These are phyloP conservation scores for Backusella australiensis DNA, from an alignment of 192 early-diverging fungal genomes.

Conservation along the genomic window DNA sequence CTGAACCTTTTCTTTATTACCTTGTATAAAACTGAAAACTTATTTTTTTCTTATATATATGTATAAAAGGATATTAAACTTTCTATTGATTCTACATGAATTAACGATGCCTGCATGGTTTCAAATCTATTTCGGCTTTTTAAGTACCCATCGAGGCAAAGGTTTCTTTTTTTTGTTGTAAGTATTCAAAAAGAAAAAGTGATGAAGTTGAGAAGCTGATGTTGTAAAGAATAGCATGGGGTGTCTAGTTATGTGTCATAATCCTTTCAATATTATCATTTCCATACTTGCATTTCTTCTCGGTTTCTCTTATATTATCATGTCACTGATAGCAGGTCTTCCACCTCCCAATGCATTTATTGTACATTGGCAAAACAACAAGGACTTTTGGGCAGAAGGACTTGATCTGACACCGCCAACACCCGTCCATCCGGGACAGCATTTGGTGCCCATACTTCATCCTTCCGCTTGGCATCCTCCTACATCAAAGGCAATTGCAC, in stretches of 20 bases:
- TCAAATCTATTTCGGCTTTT: constrained; percentile 18
- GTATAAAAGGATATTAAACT: constrained; percentile 1
- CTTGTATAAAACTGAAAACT: neutral
- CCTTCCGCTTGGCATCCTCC: constrained; percentile 8
- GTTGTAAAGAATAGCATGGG: constrained; percentile 12
- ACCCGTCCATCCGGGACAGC: neutral
- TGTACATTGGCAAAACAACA: constrained; percentile 3
- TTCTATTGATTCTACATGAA: constrained; percentile 17
- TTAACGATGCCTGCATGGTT: neutral
- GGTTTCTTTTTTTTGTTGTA: constrained; percentile 18
- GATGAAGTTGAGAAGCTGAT: neutral
- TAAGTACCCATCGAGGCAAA: constrained; percentile 19
- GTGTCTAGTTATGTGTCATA: constrained; percentile 24
- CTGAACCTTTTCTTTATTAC: neutral
- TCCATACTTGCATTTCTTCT: constrained; percentile 19
- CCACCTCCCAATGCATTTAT: neutral
- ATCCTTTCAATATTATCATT: constrained; percentile 22
- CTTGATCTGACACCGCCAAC: neutral
- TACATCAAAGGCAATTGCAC: neutral
- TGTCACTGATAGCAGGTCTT: constrained; percentile 15
- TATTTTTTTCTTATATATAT: neutral
- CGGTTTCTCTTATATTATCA: constrained; percentile 19
- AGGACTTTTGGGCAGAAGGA: constrained; percentile 15
- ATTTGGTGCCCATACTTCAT: neutral
- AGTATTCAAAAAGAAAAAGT: neutral